phyloP scores from a whole-genome alignment of 768 basidiomycete genomes.

The Boletus sensibilis region DNA sequence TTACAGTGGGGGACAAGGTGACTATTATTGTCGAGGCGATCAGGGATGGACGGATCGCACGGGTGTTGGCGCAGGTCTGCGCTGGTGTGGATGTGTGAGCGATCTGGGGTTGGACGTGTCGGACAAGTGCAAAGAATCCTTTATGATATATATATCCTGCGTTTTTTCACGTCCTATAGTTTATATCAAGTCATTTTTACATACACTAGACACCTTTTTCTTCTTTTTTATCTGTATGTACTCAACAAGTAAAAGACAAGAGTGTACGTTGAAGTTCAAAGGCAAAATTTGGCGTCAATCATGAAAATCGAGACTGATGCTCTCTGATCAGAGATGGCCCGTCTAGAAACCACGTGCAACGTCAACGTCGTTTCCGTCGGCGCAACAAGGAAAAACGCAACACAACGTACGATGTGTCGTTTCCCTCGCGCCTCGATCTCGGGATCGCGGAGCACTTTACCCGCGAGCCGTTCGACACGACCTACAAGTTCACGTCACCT shows the following conservation, averaged over 20 bases:
- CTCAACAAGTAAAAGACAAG: background rate
- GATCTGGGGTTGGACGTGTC: background rate
- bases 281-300: too few relatives aligned
- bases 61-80: conserved; percentile 56
- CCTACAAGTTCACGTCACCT: background rate
- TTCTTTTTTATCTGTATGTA: background rate
- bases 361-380: background rate
- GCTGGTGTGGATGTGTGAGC: conserved; percentile 20
- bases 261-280: too few relatives aligned
- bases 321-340: background rate
- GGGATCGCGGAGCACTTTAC: conserved; percentile 19
- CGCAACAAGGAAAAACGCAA: background rate
- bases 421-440: conserved; percentile 19
- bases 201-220: background rate
- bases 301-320: too few relatives aligned
- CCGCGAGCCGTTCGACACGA: conserved; percentile 18
- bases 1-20: conserved; percentile 68
- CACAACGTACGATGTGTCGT: conserved; percentile 14
- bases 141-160: background rate
- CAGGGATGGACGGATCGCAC: conserved; percentile 66
- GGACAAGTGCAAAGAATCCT: background rate
- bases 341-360: background rate
- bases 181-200: background rate
- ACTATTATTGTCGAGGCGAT: conserved; percentile 78
- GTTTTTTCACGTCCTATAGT: background rate